Evolutionary conservation across 768 basidiomycete species (phyloP).

Genomic region (Kwoniella sp.): DNA sequence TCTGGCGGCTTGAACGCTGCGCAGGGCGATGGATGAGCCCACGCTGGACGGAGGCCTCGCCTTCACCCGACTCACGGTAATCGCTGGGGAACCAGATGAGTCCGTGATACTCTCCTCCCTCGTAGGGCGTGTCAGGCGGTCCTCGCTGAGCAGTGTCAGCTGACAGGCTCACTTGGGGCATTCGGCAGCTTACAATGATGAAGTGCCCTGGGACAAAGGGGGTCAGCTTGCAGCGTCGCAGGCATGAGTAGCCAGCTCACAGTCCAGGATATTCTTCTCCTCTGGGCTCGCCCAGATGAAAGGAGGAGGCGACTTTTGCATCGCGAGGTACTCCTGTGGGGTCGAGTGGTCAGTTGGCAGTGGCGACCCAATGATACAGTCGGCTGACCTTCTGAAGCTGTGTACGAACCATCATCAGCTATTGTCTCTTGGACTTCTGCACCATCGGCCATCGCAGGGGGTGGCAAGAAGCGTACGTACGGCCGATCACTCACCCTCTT

Average conservation of each 20-base stretch:
- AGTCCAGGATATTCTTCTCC: slow-evolving; percentile 94
- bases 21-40: not conserved
- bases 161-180: not conserved
- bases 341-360: slow-evolving; percentile 55
- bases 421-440: too few species aligned
- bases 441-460: not conserved
- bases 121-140: slow-evolving; percentile 85
- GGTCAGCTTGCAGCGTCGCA: slow-evolving; percentile 3
- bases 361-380: too few species aligned
- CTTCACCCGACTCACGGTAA: slow-evolving; percentile 56
- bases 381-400: slow-evolving; percentile 38
- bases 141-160: slow-evolving; percentile 62
- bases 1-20: slow-evolving; percentile 84
- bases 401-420: not conserved
- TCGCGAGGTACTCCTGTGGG: slow-evolving; percentile 79
- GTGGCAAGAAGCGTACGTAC: not conserved
- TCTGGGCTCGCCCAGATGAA: slow-evolving; percentile 94
- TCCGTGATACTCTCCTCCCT: slow-evolving; percentile 91
- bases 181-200: slow-evolving; percentile 69
- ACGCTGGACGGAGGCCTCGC: not conserved
- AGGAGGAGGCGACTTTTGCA: slow-evolving; percentile 90
- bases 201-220: slow-evolving; percentile 70
- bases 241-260: slow-evolving; percentile 57
- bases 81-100: slow-evolving; percentile 86
- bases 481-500: slow-evolving; percentile 38